phyloP scores from a whole-genome alignment of 73 alveolate genomes.

The Blepharisma japonicum region DNA sequence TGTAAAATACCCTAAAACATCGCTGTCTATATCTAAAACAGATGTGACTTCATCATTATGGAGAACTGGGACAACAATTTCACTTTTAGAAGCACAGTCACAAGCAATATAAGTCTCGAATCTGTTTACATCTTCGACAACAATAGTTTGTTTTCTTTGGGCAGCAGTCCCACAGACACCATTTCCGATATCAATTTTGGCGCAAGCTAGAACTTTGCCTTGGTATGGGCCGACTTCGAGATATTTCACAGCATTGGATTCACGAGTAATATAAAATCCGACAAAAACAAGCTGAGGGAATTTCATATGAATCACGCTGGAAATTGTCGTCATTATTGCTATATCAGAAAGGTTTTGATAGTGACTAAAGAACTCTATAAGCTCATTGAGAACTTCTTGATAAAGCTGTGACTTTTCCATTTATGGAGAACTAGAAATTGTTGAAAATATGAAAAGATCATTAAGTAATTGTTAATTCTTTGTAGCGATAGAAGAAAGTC shows the following conservation, averaged over 20 bases:
- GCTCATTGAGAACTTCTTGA: not conserved
- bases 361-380: not conserved
- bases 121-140: not conserved
- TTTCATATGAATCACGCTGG: not conserved
- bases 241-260: not conserved
- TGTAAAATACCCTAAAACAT: slow-evolving; percentile 27
- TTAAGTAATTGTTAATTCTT: too few relatives aligned
- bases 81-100: slow-evolving; percentile 50
- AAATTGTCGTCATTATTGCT: not conserved
- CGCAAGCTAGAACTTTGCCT: slow-evolving; percentile 31
- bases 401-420: slow-evolving; percentile 1
- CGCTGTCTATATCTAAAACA: slow-evolving; percentile 51
- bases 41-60: slow-evolving; percentile 38
- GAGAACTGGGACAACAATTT: slow-evolving; percentile 44
- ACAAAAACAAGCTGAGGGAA: slow-evolving; percentile 20
- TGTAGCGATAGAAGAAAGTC: too few relatives aligned
- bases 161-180: slow-evolving; percentile 30
- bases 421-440: not conserved
- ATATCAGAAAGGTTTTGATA: not conserved
- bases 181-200: slow-evolving; percentile 14
- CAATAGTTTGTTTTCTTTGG: not conserved
- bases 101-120: slow-evolving; percentile 47
- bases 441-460: too few relatives aligned
- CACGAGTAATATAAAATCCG: not conserved
- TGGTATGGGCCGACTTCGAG: slow-evolving; percentile 27